Base-by-base conservation (phyloP, 2,329 filamentous ascomycete genomes). In the Alternaria ventricosa region DNA sequence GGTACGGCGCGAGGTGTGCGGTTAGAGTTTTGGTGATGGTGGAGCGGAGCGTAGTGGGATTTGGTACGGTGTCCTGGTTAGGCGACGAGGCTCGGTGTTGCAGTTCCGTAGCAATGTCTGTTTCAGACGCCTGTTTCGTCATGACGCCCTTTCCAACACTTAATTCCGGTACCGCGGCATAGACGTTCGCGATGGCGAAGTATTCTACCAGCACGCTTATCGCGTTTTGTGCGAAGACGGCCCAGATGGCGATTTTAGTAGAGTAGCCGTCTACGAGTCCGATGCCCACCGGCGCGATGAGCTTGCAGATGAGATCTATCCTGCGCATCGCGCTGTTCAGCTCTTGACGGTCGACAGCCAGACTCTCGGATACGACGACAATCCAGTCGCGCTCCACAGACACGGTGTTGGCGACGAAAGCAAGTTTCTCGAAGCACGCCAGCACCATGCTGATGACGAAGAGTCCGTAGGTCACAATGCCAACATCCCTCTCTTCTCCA, bases 361-460 rank as follows among this genome's bases (percentile, higher is more conserved):
- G 47, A 57, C 70, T 74, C 28, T 82, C 79, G 1, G 85, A 82
- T 8, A 87, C 81, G 0, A 88, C 83, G 5, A 88, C 81, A 43
- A 88, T 84, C 90, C 91, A 93, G 70, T 94, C 91, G 71, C 88
- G 83, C 75, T 93, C 91, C 0, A 94, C 85, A 0, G 91, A 83
- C 1, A 93, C 86, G 0, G 87, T 83, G 73, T 93, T 93, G 75
- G 88, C 84, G 6, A 89, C 84, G 1, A 88, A 84, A 13, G 83
- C 84, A 9, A 92, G 77, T 75, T 93, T 94, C 78, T 94, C 92
- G 1, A 90, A 71, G 60, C 90, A 91, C 1, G 89, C 89, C 47
- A 92, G 79, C 0, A 87, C 18, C 0, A 86, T 82, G n/a, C 82
- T 73, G 3, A 73, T 28, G 3, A 69, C 67, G 28, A 79, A 79